Percentiles rank a stretch among this genome's conserved stretches.
Conservation (phyloP, 2,329 filamentous ascomycete species). For the Aureobasidium sp. region DNA sequence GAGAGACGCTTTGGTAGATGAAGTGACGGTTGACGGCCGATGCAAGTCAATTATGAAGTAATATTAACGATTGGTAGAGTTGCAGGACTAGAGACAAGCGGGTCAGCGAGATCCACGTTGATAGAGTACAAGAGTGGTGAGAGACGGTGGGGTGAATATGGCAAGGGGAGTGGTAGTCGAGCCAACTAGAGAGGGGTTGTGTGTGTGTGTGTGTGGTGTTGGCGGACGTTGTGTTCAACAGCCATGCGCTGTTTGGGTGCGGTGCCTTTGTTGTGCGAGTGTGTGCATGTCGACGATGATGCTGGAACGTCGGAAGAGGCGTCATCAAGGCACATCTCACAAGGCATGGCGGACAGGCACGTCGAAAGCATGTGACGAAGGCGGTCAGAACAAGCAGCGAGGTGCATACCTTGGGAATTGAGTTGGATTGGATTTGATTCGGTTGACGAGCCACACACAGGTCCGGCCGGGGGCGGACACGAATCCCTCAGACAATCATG, state of each 20-base stretch:
- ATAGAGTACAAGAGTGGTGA: neutral
- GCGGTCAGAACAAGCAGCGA: conserved; percentile 4
- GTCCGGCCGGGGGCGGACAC: conserved; percentile 12
- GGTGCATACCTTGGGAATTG: conserved; percentile 6
- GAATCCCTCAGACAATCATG: conserved; percentile 9
- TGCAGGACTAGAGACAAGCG: neutral
- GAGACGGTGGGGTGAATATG: neutral
- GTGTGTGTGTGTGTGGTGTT: conserved; percentile 1
- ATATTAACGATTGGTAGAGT: conserved; percentile 7
- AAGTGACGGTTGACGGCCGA: neutral
- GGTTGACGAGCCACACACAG: conserved; percentile 11
- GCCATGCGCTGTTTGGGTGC: conserved; percentile 6
- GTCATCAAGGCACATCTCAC: neutral
- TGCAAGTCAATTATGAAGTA: neutral
- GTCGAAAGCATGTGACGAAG: neutral
- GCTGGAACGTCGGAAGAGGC: neutral
- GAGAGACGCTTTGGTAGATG: neutral
- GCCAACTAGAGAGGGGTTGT: neutral
- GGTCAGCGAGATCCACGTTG: neutral
- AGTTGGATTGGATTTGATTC: neutral
- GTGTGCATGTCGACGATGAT: neutral
- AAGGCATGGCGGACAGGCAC: neutral
- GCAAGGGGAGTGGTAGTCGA: neutral
- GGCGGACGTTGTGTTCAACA: conserved; percentile 3
- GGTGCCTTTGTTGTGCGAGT: conserved; percentile 11